Base-by-base conservation (phyloP, 2,329 filamentous ascomycete species). In the Fusarium duplospermum region DNA sequence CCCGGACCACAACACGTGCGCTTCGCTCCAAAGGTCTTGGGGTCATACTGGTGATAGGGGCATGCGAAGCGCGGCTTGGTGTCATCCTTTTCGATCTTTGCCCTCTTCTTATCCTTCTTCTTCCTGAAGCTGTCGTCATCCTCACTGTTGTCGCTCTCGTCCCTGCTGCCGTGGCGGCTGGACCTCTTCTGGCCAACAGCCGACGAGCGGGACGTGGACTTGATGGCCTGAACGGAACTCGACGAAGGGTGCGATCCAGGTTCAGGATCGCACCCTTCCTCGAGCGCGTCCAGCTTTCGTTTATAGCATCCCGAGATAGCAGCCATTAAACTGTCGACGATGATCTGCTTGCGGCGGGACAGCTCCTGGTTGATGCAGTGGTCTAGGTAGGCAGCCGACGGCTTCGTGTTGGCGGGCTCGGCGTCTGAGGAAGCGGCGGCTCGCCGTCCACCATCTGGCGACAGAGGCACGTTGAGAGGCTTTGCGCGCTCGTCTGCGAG, bases 41-140 rank as follows among this genome's bases (percentile, higher is more conserved):
- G 82, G 31, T 84, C 78, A 18, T 77, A 76, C 59, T 84, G 82
- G 66, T 80, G 81, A 61, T 80, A 84, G 2, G 83, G 83, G 22
- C 83, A 84, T 14, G 82, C 83, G 36, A 80, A 80, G 31, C 76
- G 78, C 18, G 68, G 70, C 33, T 78, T 77, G 6, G 67, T 68
- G 24, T 81, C 79, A 9, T 75, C 75, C 6, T 80, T 79, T 47
- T 76, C 82, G 40, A 75, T 84, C 70, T 81, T 84, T 29, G 80
- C 80, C 33, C 82, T 81, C 67, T 84, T 84, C 60, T 75, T 82
- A 2, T 80, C 79, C 54, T 74, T 74, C 29, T 80, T 80, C 66
- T 80, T 80, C n/a, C 80, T 78, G 10, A 31, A 78, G 7, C 76
- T 77, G 20, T 77, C 81, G 18, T 76, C 80, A 11, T 77, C 80